Evolutionary conservation across 192 early-diverging fungal genomes (phyloP).

Genomic region (Coemansia sp.): DNA sequence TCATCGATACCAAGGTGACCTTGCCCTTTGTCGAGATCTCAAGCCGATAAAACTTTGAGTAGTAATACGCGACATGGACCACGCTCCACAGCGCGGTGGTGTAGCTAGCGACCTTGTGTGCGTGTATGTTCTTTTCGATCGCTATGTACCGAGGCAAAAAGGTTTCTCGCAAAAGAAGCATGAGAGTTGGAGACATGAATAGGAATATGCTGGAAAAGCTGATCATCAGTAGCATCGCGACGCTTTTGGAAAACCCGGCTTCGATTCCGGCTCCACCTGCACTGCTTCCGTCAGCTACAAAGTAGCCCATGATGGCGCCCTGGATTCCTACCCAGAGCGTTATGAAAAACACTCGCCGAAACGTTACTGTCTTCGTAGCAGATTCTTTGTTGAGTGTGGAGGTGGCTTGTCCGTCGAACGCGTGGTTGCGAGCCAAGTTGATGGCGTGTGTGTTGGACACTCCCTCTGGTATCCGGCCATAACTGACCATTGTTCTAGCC

Average conservation of each 20-base stretch:
- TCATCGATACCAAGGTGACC: slow-evolving; percentile 42
- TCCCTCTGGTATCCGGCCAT: not conserved
- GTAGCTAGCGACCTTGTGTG: slow-evolving; percentile 76
- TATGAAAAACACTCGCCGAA: slow-evolving; percentile 44
- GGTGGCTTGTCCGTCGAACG: slow-evolving; percentile 29
- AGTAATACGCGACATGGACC: slow-evolving; percentile 68
- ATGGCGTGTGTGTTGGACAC: slow-evolving; percentile 9
- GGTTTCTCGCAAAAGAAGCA: slow-evolving; percentile 68
- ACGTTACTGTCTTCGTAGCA: slow-evolving; percentile 18
- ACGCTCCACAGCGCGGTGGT: slow-evolving; percentile 65
- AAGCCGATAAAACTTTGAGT: slow-evolving; percentile 64
- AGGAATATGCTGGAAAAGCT: slow-evolving; percentile 59
- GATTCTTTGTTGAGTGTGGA: not conserved
- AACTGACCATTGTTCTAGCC: not conserved
- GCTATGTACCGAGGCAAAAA: slow-evolving; percentile 64
- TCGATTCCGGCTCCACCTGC: slow-evolving; percentile 32
- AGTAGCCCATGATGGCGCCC: slow-evolving; percentile 52
- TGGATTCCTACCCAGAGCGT: slow-evolving; percentile 60
- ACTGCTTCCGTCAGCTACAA: slow-evolving; percentile 51
- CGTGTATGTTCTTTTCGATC: slow-evolving; percentile 78
- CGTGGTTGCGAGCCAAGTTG: slow-evolving; percentile 28
- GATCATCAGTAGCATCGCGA: slow-evolving; percentile 47
- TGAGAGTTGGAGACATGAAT: slow-evolving; percentile 76
- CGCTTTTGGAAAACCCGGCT: slow-evolving; percentile 28
- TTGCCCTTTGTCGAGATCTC: slow-evolving; percentile 24